These are phyloP conservation scores for Gossypium mustelinum DNA, from an alignment of 345 rosid species.

Conservation along the genomic window DNA sequence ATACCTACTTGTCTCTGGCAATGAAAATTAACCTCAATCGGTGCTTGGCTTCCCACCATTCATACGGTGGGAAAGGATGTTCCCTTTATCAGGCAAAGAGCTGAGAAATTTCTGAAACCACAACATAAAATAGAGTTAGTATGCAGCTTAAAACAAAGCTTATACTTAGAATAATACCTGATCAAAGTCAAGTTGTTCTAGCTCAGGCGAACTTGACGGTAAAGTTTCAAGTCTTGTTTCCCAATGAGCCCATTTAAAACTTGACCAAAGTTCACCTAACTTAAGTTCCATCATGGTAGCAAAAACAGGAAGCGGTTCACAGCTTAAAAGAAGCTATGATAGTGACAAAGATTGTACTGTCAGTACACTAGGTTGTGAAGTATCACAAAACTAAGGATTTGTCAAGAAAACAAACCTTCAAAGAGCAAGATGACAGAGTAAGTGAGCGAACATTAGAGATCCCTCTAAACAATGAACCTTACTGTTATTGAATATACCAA, in stretches of 20 bases:
- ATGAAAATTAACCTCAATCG: too few relatives aligned
- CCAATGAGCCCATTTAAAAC: too few relatives aligned
- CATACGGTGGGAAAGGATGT: too few relatives aligned
- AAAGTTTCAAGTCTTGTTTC: background rate
- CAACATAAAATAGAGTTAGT: too few relatives aligned
- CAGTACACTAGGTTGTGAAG: background rate
- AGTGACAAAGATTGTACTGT: background rate
- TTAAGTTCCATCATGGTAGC: background rate
- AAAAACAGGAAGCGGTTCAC: background rate
- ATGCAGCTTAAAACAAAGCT: background rate
- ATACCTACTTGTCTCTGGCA: background rate
- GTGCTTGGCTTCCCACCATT: too few relatives aligned
- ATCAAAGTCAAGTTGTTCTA: background rate
- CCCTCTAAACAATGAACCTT: background rate
- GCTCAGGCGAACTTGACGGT: background rate
- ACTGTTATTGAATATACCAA: too few relatives aligned
- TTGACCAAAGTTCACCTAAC: too few relatives aligned
- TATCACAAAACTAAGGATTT: too few relatives aligned
- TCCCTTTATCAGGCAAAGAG: background rate
- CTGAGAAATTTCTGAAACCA: background rate
- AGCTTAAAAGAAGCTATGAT: background rate
- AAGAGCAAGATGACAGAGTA: background rate
- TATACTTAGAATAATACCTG: background rate
- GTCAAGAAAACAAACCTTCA: background rate
- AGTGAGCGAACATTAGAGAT: background rate